Conservation (phyloP, 202 grass and related monocot genomes). For the Brachypodium distachyon region DNA sequence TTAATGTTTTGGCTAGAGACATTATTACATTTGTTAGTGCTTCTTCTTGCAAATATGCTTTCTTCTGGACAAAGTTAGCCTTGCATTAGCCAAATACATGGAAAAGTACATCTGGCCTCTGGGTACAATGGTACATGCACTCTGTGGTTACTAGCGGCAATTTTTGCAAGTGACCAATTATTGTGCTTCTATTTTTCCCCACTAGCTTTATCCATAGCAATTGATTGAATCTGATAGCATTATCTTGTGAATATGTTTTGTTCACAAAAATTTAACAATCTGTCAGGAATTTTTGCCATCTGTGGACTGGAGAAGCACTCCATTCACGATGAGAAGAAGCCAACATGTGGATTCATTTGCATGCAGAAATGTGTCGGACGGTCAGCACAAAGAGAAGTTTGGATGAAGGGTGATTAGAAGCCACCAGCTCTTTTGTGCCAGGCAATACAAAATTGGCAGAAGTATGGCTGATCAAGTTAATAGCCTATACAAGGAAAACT, state of each 20-base stretch:
- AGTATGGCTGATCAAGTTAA: constrained; percentile 3
- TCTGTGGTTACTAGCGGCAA: background rate
- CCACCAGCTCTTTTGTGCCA: background rate
- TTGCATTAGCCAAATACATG: constrained; percentile 2
- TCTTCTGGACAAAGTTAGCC: background rate
- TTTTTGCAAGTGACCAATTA: background rate
- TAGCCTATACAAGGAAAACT: constrained; percentile 12
- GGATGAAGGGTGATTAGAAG: background rate
- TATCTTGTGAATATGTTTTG: background rate
- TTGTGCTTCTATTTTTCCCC: background rate
- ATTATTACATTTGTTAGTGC: background rate
- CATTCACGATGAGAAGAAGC: background rate
- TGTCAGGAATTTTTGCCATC: background rate
- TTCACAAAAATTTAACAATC: background rate
- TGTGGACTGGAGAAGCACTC: constrained; percentile 5
- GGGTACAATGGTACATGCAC: background rate
- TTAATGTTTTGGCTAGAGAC: background rate
- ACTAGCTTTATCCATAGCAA: background rate
- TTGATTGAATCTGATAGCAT: background rate
- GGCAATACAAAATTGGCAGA: constrained; percentile 3
- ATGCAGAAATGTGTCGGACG: background rate
- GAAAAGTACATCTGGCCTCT: background rate
- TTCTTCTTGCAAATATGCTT: background rate
- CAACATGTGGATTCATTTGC: constrained; percentile 3
- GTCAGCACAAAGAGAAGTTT: background rate